These are phyloP conservation scores for Neodidymelliopsis sp. DNA, from an alignment of 2,329 filamentous ascomycete species.

Conservation along the genomic window DNA sequence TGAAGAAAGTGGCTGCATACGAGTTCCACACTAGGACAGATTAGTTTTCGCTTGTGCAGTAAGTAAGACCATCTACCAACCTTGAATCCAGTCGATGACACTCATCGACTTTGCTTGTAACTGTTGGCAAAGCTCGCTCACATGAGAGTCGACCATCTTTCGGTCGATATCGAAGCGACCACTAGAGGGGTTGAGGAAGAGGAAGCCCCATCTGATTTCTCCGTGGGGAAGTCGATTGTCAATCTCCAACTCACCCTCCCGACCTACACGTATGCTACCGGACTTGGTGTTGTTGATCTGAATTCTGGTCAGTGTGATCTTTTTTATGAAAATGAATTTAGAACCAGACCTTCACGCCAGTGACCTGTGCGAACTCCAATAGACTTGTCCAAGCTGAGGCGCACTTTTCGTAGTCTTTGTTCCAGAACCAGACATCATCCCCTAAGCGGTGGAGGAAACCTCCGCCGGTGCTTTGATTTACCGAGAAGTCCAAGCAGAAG, in stretches of 20 bases:
- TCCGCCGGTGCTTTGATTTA: constrained; percentile 53
- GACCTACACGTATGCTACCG: constrained; percentile 49
- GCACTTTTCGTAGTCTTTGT: constrained; percentile 52
- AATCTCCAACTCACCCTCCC: constrained; percentile 11
- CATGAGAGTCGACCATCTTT: constrained; percentile 42
- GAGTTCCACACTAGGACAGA: constrained; percentile 56
- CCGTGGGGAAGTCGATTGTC: constrained; percentile 38
- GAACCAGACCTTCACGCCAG: constrained; percentile 48
- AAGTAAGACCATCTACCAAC: not conserved
- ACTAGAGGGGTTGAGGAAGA: constrained; percentile 34
- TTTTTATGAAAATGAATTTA: not conserved
- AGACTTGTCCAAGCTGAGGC: constrained; percentile 55
- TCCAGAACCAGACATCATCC: constrained; percentile 60
- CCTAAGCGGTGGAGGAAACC: constrained; percentile 57
- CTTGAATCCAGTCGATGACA: constrained; percentile 44
- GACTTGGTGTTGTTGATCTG: constrained; percentile 53
- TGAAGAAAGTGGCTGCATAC: constrained; percentile 62
- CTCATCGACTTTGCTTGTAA: constrained; percentile 40
- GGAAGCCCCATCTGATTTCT: constrained; percentile 45
- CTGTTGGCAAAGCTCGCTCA: constrained; percentile 40
- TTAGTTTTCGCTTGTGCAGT: not conserved
- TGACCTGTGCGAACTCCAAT: constrained; percentile 52
- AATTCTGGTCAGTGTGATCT: not conserved
- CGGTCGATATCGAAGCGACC: constrained; percentile 45
- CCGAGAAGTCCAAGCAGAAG: constrained; percentile 57